A percentile compares a stretch with the other conserved stretches of the same genome.
These are phyloP conservation scores for Zalaria sp. DNA, from an alignment of 2,329 filamentous ascomycete species.

Conservation along the genomic window DNA sequence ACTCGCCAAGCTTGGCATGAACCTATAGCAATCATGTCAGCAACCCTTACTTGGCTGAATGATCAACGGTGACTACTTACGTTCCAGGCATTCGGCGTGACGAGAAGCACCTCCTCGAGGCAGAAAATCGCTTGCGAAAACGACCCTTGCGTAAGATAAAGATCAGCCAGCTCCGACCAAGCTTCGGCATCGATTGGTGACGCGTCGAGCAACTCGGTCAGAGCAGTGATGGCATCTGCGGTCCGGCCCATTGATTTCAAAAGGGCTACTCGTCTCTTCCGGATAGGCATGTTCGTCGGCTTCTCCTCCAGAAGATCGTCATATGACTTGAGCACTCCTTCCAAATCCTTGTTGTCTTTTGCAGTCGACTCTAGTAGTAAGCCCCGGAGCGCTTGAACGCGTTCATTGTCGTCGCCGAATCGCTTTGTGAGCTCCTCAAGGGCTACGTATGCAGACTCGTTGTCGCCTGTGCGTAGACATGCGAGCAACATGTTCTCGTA, in stretches of 20 bases:
- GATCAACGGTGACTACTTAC: constrained; percentile 34
- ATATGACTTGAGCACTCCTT: constrained; percentile 62
- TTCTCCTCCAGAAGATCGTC: constrained; percentile 60
- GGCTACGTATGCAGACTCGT: constrained; percentile 59
- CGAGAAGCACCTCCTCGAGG: constrained; percentile 76
- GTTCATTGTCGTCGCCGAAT: constrained; percentile 75
- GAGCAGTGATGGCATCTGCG: constrained; percentile 57
- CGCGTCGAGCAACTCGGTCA: constrained; percentile 65
- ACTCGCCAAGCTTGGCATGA: constrained; percentile 74
- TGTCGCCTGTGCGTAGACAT: constrained; percentile 73
- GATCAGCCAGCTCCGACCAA: constrained; percentile 81
- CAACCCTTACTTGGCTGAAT: too few species aligned
- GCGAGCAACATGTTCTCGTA: constrained; percentile 80
- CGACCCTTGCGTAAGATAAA: constrained; percentile 69
- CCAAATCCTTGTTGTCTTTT: constrained; percentile 47
- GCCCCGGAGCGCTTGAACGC: constrained; percentile 69
- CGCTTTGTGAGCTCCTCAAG: constrained; percentile 62
- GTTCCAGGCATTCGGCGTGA: constrained; percentile 91
- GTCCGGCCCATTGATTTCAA: constrained; percentile 58
- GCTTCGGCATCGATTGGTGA: constrained; percentile 83
- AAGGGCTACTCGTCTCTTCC: constrained; percentile 72
- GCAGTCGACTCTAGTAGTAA: constrained; percentile 76
- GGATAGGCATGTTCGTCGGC: constrained; percentile 67
- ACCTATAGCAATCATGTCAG: constrained; percentile 29
- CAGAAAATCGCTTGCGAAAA: constrained; percentile 76